These are phyloP conservation scores for Nemania diffusa DNA, from an alignment of 2,329 filamentous ascomycete genomes.

Conservation along the genomic window DNA sequence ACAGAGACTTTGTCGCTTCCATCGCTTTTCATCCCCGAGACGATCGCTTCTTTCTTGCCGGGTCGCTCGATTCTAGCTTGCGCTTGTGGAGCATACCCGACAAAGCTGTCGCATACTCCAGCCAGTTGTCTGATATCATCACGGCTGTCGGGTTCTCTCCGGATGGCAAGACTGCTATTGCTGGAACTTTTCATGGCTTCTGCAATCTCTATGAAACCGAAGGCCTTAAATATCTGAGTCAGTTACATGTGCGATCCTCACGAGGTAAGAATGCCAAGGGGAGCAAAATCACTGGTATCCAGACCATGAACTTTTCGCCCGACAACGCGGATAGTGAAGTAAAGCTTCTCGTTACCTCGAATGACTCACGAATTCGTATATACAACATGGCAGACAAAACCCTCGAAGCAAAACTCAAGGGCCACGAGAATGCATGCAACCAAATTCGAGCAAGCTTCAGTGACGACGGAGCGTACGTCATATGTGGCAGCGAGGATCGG, in stretches of 20 bases:
- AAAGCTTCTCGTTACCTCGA: constrained; percentile 91
- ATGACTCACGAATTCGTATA: constrained; percentile 89
- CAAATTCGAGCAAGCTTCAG: constrained; percentile 92
- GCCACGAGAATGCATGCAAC: constrained; percentile 87
- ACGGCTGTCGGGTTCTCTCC: constrained; percentile 95
- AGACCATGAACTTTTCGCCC: constrained; percentile 72
- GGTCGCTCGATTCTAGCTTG: constrained; percentile 87
- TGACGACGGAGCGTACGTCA: constrained; percentile 85
- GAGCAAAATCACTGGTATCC: constrained; percentile 96
- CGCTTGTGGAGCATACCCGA: constrained; percentile 97
- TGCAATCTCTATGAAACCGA: constrained; percentile 95
- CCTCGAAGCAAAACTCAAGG: constrained; percentile 89
- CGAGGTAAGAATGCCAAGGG: constrained; percentile 94
- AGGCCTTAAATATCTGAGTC: constrained; percentile 81
- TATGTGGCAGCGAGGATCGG: constrained; percentile 92
- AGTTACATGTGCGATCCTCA: constrained; percentile 93
- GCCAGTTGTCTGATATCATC: constrained; percentile 83
- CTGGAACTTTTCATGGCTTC: constrained; percentile 84
- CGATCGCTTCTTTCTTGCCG: constrained; percentile 95
- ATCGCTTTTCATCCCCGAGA: constrained; percentile 95
- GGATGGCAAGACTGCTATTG: constrained; percentile 89
- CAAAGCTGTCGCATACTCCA: constrained; percentile 87
- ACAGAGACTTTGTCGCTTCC: constrained; percentile 93
- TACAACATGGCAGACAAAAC: constrained; percentile 89
- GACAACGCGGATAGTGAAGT: constrained; percentile 68